Base-by-base conservation (phyloP, 306 rosid genomes). In the Arachis hypogaea region DNA sequence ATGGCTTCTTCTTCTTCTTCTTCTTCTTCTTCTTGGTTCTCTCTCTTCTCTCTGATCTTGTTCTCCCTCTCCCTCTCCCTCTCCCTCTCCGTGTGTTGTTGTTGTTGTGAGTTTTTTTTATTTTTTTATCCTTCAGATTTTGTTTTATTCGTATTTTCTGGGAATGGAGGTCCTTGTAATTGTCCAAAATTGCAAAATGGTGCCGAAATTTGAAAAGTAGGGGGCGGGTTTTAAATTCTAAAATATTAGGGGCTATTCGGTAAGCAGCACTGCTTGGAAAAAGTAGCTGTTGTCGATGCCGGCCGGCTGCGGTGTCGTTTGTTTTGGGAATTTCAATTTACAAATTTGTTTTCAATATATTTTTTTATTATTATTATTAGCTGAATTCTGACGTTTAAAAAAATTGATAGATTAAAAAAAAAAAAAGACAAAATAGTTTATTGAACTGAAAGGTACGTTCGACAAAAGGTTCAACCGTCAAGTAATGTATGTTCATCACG, bases 21-120 rank as follows among this genome's bases (percentile, higher is more conserved):
- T 65, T 11, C 22, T 64, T 43, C 59, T 55, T 16, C 46, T 1
- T 43, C 79, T 55, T 4, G 5, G 57, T 50, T 44, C 63, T 41
- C 44, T 73, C n/a, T 72, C 71, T 29, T 59, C 61, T 72, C 66
- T 73, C 75, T 60, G 80, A 77, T 80, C 80, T 76, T 77, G 75
- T 45, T 18, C 55, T 49, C 4, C 11, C n/a, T 4, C 52, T 47
- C 10, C 11, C 11, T 33, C 38, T 47, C n/a, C n/a, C n/a, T n/a
- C n/a, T n/a, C 10, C 11, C 11, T 33, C 38, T 33, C 38, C 38
- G 47, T 56, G 54, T 42, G 74, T 18, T 43, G 63, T 4, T 54
- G 63, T 22, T 12, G 29, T 52, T 49, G 54, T n/a, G 57, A 12
- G 57, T 69, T 54, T 68, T 7, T 16, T 54, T 69, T 52, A 40